Percentiles rank a stretch among this genome's conserved stretches.
phyloP scores from a whole-genome alignment of 768 basidiomycete species.

The Phallus indusiatus region DNA sequence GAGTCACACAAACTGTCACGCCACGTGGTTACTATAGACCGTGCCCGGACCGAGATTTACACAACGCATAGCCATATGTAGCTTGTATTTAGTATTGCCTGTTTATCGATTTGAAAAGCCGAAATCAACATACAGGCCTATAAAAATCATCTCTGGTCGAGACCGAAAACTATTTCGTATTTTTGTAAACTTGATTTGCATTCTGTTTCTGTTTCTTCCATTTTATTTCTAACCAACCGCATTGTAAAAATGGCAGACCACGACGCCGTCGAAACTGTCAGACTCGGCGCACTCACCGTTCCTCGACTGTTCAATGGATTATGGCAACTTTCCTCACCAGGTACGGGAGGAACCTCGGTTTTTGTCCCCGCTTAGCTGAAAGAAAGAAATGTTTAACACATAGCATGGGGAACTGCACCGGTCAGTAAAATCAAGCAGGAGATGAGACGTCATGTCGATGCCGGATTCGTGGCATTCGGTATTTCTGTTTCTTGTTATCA shows the following conservation, averaged over 20 bases:
- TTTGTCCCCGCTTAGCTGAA: not conserved
- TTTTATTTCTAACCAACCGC: too few species aligned
- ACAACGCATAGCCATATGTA: too few species aligned
- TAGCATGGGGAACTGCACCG: slow-evolving; percentile 74
- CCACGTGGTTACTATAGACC: not conserved
- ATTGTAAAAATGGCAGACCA: not conserved
- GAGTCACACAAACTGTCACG: not conserved
- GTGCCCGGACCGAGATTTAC: not conserved
- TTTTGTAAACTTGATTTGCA: too few species aligned
- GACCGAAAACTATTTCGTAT: not conserved
- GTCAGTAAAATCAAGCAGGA: slow-evolving; percentile 53
- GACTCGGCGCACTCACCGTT: slow-evolving; percentile 44
- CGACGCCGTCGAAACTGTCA: slow-evolving; percentile 33
- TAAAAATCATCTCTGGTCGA: not conserved
- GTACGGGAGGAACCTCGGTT: not conserved
- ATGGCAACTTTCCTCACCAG: slow-evolving; percentile 61
- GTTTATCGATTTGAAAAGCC: not conserved
- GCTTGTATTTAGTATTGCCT: too few species aligned
- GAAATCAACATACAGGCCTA: not conserved
- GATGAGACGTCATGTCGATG: slow-evolving; percentile 54
- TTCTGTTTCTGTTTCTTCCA: too few species aligned
- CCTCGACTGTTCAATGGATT: slow-evolving; percentile 71
- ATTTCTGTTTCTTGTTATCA: slow-evolving; percentile 8
- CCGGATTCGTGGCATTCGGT: slow-evolving; percentile 51
- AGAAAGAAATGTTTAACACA: slow-evolving; percentile 31